Evolutionary conservation across 2,329 filamentous ascomycete species (phyloP).

Genomic region (Fusarium subglutinans): DNA sequence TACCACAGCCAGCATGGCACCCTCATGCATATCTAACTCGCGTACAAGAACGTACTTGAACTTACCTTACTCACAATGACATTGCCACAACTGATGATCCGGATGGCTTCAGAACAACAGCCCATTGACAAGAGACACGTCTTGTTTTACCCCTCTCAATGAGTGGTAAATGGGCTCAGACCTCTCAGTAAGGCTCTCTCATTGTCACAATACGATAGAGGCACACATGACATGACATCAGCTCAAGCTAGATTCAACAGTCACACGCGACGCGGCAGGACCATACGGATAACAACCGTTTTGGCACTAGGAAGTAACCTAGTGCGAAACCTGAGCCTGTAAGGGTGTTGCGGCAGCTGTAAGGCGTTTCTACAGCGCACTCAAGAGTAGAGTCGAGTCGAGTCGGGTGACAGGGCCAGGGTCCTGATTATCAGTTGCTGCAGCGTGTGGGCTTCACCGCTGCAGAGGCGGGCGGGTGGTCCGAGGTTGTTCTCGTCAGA

Average conservation of each 20-base stretch:
- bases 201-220: neutral
- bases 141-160: neutral
- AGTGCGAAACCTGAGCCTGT: neutral
- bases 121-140: slow-evolving; percentile 20
- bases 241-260: slow-evolving; percentile 1
- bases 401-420: neutral
- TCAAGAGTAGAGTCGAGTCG: neutral
- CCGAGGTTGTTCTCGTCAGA: slow-evolving; percentile 18
- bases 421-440: slow-evolving; percentile 10
- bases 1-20: neutral
- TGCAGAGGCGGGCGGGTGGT: slow-evolving; percentile 18
- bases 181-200: slow-evolving; percentile 13
- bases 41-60: slow-evolving; percentile 3
- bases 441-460: slow-evolving; percentile 24
- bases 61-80: neutral
- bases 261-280: slow-evolving; percentile 19
- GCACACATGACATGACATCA: slow-evolving; percentile 35
- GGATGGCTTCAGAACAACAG: slow-evolving; percentile 11
- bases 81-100: neutral
- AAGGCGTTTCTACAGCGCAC: neutral
- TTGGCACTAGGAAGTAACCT: slow-evolving; percentile 13
- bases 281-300: slow-evolving; percentile 23
- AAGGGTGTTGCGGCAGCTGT: slow-evolving; percentile 4
- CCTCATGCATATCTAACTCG: neutral
- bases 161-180: slow-evolving; percentile 3